Evolutionary conservation across 306 rosid species (phyloP).

Genomic region (Rosa persica): DNA sequence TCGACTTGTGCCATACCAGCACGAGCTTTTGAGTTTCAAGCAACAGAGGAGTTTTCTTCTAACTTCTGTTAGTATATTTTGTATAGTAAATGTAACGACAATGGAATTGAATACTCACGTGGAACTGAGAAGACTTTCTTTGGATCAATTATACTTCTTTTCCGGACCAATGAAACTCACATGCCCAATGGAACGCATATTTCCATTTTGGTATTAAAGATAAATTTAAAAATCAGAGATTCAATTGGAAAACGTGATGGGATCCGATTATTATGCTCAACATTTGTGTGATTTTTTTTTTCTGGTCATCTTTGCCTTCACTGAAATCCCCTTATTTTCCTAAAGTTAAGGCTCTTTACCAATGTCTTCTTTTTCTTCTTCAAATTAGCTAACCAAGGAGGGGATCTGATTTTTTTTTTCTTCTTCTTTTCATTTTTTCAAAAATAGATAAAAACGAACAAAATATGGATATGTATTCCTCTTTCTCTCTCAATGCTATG

Average conservation of each 20-base stretch:
- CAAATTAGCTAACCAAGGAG: neutral
- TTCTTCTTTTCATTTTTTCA: neutral
- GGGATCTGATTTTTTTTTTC: neutral
- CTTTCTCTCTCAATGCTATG: neutral
- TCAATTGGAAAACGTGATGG: neutral
- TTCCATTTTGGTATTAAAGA: neutral
- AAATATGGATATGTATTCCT: too few species aligned
- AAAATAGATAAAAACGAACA: neutral
- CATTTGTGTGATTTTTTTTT: neutral
- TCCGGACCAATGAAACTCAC: neutral
- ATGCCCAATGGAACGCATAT: neutral
- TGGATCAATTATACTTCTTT: neutral
- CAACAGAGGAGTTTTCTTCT: neutral
- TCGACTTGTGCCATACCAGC: neutral
- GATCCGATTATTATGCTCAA: neutral
- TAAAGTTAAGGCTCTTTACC: too few species aligned
- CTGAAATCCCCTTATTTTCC: neutral
- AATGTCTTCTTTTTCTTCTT: too few species aligned
- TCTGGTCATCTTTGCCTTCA: neutral
- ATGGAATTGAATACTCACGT: neutral
- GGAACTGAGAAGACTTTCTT: neutral
- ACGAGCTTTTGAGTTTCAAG: conserved; percentile 1
- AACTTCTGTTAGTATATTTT: neutral
- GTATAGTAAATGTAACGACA: neutral
- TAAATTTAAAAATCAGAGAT: neutral